Base-by-base conservation (phyloP, 208 protist species). In the Trypanosoma caninum region DNA sequence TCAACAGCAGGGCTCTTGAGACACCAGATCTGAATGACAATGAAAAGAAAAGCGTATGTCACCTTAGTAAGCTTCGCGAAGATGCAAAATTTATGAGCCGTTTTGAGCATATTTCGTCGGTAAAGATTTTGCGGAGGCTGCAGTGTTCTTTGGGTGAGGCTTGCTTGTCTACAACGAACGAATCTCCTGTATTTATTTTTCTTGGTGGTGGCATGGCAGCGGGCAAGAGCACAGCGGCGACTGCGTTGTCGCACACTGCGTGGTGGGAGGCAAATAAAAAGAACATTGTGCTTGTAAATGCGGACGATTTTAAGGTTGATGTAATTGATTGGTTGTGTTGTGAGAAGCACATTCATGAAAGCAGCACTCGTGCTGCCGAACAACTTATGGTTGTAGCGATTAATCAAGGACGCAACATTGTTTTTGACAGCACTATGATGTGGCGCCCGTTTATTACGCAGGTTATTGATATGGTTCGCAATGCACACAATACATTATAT, bases 361-460 rank as follows among this genome's bases (percentile, higher is more conserved):
- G 38, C 30, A 95, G 89, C 74, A 89, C 83, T 3, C 73, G 77
- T 10, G 74, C 76, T 5, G 89, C 89, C 8, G 84, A 95, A 59
- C 83, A 78, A 44, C 68, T 93, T 7, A 72, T 95, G 18, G 83
- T 95, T 46, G 59, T 83, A 65, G 80, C 85, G 16, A 59, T 95
- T 30, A 95, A 95, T 65, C 72, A 83, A 40, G 80, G 89, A 23
- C 82, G 83, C 23, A 89, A 73, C 54, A 86, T 91, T 46, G 85
- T 95, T 25, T 85, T 91, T 50, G 89, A 95, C 57, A 82, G 85
- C 38, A 95, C 89, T 0, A 95, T 95, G 89, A 92, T 92, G 89
- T 95, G 89, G 85, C 72, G 67, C 30, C 89, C 89, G 20, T 95
- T 91, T 72, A 71, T 95, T 34, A 58, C 78, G 57, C 84, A 95